phyloP scores from a whole-genome alignment of 352 stramenopile species.

The Phytophthora cactorum region DNA sequence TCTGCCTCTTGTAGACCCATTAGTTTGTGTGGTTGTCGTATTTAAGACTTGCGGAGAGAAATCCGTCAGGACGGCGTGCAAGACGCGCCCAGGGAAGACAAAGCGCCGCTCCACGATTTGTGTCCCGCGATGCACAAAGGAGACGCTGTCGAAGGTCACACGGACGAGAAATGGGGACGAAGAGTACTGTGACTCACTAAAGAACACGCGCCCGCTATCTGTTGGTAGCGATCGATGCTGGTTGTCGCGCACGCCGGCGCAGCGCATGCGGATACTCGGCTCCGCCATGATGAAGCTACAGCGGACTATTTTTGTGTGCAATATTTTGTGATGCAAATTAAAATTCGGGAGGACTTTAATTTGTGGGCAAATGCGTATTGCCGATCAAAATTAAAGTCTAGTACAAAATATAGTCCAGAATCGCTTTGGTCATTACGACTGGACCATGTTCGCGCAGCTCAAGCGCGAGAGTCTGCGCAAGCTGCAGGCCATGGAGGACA shows the following conservation, averaged over 20 bases:
- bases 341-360: too few species aligned
- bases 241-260: slow-evolving; percentile 36
- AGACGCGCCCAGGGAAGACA: slow-evolving; percentile 59
- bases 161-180: slow-evolving; percentile 48
- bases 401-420: too few species aligned
- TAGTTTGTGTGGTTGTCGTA: not conserved
- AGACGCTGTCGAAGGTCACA: slow-evolving; percentile 52
- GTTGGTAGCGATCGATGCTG: not conserved
- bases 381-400: too few species aligned
- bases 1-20: not conserved
- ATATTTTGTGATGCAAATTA: not conserved
- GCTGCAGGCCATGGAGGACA: slow-evolving; percentile 83
- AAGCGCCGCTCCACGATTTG: slow-evolving; percentile 70
- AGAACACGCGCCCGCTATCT: slow-evolving; percentile 32
- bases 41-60: slow-evolving; percentile 38
- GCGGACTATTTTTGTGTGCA: not conserved
- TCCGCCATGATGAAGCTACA: slow-evolving; percentile 1
- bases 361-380: too few species aligned
- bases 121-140: slow-evolving; percentile 56
- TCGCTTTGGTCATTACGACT: slow-evolving; percentile 15
- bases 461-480: slow-evolving; percentile 89
- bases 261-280: slow-evolving; percentile 36
- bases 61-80: slow-evolving; percentile 57
- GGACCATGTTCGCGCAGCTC: slow-evolving; percentile 77
- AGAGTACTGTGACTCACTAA: slow-evolving; percentile 37